A percentile compares a stretch with the other conserved stretches of the same genome.
phyloP scores from a whole-genome alignment of 2,329 filamentous ascomycete species.

The Beauveria australis region DNA sequence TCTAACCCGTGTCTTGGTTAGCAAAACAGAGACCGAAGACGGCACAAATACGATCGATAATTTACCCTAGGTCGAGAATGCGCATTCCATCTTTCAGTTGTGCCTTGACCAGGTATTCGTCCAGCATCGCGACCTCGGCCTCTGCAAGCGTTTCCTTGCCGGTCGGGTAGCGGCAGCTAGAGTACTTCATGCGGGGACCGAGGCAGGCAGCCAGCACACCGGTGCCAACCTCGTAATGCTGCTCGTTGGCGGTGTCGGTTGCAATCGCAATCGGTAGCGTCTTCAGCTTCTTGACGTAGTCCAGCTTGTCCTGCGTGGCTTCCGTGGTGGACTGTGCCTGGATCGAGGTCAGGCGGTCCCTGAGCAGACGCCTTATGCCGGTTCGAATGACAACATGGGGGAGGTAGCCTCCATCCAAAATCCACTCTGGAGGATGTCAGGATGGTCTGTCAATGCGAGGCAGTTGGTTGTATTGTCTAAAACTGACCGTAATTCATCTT shows the following conservation, averaged over 20 bases:
- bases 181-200: slow-evolving; percentile 66
- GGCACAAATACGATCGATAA: not conserved
- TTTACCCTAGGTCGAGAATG: slow-evolving; percentile 54
- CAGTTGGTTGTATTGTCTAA: no score
- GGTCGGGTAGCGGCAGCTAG: slow-evolving; percentile 55
- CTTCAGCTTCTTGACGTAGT: slow-evolving; percentile 51
- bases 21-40: not conserved
- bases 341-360: slow-evolving; percentile 50
- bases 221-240: slow-evolving; percentile 67
- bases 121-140: slow-evolving; percentile 60
- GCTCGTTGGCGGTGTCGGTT: slow-evolving; percentile 55
- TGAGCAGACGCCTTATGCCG: slow-evolving; percentile 58
- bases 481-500: slow-evolving; percentile 6
- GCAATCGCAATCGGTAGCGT: slow-evolving; percentile 59
- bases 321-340: slow-evolving; percentile 42
- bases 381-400: slow-evolving; percentile 54
- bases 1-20: slow-evolving; percentile 25
- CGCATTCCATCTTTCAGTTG: slow-evolving; percentile 50
- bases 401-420: slow-evolving; percentile 59
- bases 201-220: slow-evolving; percentile 53
- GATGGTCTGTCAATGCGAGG: not conserved
- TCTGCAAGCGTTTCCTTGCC: slow-evolving; percentile 55
- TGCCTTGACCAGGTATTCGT: slow-evolving; percentile 53
- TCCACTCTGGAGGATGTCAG: slow-evolving; percentile 32
- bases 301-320: slow-evolving; percentile 52